These are phyloP conservation scores for Agrostemma githago DNA, from an alignment of 148 eudicot species.

Conservation along the genomic window DNA sequence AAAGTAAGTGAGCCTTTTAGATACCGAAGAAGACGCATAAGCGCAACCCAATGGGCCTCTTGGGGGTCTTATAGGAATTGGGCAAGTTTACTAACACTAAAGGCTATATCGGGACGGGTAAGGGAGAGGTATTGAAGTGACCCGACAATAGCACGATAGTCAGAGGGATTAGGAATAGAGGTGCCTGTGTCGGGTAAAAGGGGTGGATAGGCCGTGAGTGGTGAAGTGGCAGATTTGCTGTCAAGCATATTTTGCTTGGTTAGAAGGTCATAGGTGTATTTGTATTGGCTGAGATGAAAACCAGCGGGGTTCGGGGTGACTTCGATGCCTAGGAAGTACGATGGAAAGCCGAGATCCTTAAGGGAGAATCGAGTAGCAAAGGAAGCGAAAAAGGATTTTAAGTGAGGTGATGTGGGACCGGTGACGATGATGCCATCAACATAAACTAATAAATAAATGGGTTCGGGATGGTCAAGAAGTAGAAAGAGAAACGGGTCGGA, in stretches of 20 bases:
- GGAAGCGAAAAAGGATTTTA: neutral
- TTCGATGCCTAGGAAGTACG: neutral
- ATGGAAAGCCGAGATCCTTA: neutral
- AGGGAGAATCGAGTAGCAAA: neutral
- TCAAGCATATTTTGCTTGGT: neutral
- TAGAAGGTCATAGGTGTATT: neutral
- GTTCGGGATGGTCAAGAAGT: neutral
- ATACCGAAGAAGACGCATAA: no score
- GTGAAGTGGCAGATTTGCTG: neutral
- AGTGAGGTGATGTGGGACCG: no score
- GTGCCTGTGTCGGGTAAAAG: neutral
- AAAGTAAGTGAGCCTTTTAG: no score
- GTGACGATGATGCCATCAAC: no score
- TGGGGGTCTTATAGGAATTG: no score
- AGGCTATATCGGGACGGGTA: neutral
- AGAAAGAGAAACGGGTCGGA: no score
- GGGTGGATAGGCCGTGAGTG: neutral
- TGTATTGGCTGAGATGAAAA: neutral
- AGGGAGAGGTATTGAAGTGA: neutral
- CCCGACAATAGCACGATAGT: conserved; percentile 2
- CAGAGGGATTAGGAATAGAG: neutral
- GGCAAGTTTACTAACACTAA: no score
- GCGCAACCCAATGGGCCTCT: no score
- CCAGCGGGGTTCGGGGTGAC: neutral
- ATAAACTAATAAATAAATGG: no score